Evolutionary conservation across 257 asterid genomes (phyloP), one percentile per base, ranked within the genome.

Genomic region (Fraxinus cuspidata): DNA sequence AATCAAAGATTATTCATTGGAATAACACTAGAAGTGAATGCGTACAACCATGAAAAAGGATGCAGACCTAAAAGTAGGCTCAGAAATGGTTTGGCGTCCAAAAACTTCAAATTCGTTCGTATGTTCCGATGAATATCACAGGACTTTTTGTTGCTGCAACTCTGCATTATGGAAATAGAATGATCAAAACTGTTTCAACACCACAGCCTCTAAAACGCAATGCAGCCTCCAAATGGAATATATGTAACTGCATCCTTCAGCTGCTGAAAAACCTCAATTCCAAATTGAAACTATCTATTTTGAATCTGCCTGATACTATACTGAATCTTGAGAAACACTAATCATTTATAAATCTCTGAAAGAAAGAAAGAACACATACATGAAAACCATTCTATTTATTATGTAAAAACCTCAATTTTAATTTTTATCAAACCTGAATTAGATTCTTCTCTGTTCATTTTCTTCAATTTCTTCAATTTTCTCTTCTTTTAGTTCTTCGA

Each of bases 81-180:
- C 74, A 95, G 98, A 82, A 95, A 95, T 73, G 99, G 99, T 78
- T 95, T 90, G 74, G 90, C 97, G 72, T 95, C 97, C 97, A 86
- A 95, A 95, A 74, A 90, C 90, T 89, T 95, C 98, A 80, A 95
- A 90, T 81, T 95, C 99, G 18, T 95, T 94, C 98, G 93, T 95
- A 81, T 18, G 97, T 92, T 67, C 97, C 98, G 25, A 94, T 91
- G 79, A 92, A 94, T 85, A 94, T 94, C 79, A 94, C 82, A 23
- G 98, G 97, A 87, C 97, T 94, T 82, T 92, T 91, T 77, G 97
- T 94, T 49, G 97, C 98, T 64, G 98, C 98, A 70, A 94, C 98
- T 64, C 97, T 92, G 90, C 82, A 83, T 4, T 78, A 81, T 71
- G 81, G 72, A 81, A 47, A 49, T 15, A 49, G 60, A 49, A 49